Conservation (phyloP, 2,329 filamentous ascomycete species). For the Aspergillus sp. region DNA sequence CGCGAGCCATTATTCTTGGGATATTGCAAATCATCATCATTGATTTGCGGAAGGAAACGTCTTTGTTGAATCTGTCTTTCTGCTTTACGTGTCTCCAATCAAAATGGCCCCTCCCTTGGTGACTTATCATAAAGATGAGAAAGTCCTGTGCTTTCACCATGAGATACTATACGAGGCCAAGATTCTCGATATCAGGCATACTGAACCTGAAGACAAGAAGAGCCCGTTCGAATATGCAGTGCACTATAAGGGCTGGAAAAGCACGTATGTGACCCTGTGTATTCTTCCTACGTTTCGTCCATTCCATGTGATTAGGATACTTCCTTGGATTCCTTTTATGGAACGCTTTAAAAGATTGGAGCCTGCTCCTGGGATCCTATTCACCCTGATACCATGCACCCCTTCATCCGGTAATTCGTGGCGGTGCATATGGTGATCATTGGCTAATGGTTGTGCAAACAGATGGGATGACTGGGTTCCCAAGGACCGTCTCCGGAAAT, state of each 20-base stretch:
- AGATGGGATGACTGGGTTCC: constrained; percentile 98
- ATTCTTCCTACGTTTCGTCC: constrained; percentile 6
- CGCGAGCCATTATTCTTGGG: too few species aligned
- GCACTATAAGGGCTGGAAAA: constrained; percentile 99
- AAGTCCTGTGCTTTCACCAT: constrained; percentile 92
- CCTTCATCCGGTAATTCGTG: not conserved
- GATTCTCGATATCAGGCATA: constrained; percentile 67
- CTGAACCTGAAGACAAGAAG: constrained; percentile 57
- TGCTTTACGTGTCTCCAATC: constrained; percentile 25
- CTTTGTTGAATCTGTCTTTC: not conserved
- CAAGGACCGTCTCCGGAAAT: constrained; percentile 85
- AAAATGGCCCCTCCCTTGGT: constrained; percentile 54
- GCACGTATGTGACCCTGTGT: constrained; percentile 54
- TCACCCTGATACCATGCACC: too few species aligned
- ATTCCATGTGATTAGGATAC: not conserved
- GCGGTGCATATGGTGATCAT: not conserved
- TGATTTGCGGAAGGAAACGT: too few species aligned
- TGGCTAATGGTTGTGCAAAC: constrained; percentile 5
- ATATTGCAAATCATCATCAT: not conserved
- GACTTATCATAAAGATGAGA: constrained; percentile 69
- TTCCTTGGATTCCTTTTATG: not conserved
- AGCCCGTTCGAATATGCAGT: constrained; percentile 80
- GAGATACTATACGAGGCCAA: constrained; percentile 97
- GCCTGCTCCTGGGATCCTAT: too few species aligned
- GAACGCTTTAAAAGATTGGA: too few species aligned